Evolutionary conservation across 441 rosid species (phyloP).

Genomic region (Gossypium lobatum): DNA sequence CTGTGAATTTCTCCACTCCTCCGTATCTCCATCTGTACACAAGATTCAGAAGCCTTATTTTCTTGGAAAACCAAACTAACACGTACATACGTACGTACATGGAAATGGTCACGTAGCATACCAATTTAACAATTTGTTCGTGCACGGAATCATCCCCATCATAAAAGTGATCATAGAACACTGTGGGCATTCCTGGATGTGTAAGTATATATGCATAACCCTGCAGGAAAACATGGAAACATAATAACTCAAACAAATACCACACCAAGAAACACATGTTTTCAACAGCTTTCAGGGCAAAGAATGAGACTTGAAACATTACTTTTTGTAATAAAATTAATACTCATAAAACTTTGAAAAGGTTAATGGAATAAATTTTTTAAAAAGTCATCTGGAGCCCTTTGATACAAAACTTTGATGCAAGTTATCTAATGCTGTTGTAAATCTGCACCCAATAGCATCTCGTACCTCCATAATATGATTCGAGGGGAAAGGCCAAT

Average conservation of each 20-base stretch:
- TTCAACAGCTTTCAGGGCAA: neutral
- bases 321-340: neutral
- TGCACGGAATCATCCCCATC: constrained; percentile 65
- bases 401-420: neutral
- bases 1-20: constrained; percentile 61
- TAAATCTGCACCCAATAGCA: neutral
- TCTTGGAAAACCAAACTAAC: neutral
- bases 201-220: constrained; percentile 85
- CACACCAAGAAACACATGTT: neutral
- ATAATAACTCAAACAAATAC: neutral
- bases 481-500: constrained; percentile 89
- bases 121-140: constrained; percentile 78
- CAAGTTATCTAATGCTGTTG: constrained; percentile 12
- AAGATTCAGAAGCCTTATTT: constrained; percentile 2
- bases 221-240: constrained; percentile 28
- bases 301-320: neutral
- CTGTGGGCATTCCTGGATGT: constrained; percentile 83
- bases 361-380: neutral
- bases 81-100: neutral
- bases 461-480: constrained; percentile 80
- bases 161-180: constrained; percentile 80
- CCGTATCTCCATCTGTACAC: constrained; percentile 55
- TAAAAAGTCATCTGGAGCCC: neutral
- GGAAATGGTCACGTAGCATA: constrained; percentile 16
- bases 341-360: neutral